These are phyloP conservation scores for Ambispora gerdemannii DNA, from an alignment of 192 early-diverging fungal genomes.

Conservation along the genomic window DNA sequence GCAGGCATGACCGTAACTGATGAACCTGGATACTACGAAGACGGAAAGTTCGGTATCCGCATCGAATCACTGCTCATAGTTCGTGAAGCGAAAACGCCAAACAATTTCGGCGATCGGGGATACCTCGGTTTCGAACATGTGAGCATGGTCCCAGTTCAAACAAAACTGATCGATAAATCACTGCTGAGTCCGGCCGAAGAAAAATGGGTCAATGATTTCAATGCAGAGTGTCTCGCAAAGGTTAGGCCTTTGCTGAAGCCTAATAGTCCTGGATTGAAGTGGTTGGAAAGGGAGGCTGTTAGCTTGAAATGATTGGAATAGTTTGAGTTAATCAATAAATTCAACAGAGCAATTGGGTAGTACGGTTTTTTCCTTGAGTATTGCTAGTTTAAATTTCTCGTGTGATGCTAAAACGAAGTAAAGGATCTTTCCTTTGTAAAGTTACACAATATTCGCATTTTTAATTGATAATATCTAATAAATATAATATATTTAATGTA, in stretches of 20 bases:
- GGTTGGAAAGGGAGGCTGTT: slow-evolving; percentile 80
- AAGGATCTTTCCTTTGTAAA: no score
- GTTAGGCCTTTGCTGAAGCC: slow-evolving; percentile 76
- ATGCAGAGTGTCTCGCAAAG: slow-evolving; percentile 69
- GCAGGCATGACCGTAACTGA: slow-evolving; percentile 96
- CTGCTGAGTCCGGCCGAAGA: slow-evolving; percentile 73
- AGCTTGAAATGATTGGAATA: slow-evolving; percentile 34
- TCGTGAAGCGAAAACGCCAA: slow-evolving; percentile 61
- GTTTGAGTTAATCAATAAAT: no score
- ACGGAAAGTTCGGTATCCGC: slow-evolving; percentile 94
- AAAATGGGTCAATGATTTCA: slow-evolving; percentile 87
- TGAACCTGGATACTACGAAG: slow-evolving; percentile 97
- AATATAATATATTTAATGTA: no score
- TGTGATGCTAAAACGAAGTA: no score
- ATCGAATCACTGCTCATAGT: slow-evolving; percentile 94
- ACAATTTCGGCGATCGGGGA: slow-evolving; percentile 82
- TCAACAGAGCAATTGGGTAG: no score
- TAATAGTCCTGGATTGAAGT: slow-evolving; percentile 64
- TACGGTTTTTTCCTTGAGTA: no score
- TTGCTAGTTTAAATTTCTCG: no score
- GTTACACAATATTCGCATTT: no score
- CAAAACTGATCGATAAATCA: slow-evolving; percentile 69
- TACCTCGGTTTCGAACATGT: slow-evolving; percentile 91
- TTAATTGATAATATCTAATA: no score
- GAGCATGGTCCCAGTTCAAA: slow-evolving; percentile 85